phyloP scores from a whole-genome alignment of 257 asterid species.

The Anisodus tanguticus region DNA sequence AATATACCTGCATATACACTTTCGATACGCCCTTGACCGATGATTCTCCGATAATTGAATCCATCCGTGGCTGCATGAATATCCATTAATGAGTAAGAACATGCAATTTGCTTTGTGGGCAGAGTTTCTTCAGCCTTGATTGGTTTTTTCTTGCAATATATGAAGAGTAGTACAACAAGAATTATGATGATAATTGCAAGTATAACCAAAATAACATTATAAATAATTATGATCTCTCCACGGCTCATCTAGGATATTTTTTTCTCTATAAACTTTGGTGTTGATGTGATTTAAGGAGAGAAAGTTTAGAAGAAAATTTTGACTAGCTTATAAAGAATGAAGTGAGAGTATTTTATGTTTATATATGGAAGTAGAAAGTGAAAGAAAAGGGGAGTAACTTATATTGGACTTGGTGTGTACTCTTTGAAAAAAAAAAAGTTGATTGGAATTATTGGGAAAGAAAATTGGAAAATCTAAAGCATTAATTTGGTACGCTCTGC shows the following conservation, averaged over 20 bases:
- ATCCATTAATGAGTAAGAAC: constrained; percentile 59
- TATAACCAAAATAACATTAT: constrained; percentile 43
- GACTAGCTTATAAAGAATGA: background rate
- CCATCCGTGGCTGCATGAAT: constrained; percentile 85
- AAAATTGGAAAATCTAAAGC: constrained; percentile 29
- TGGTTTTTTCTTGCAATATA: constrained; percentile 56
- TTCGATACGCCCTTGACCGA: constrained; percentile 75
- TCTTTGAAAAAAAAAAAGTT: background rate
- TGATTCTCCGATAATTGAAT: constrained; percentile 68
- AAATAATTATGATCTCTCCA: constrained; percentile 40
- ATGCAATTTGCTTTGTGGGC: constrained; percentile 52
- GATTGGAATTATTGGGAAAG: constrained; percentile 25
- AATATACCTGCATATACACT: constrained; percentile 81
- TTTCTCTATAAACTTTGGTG: background rate
- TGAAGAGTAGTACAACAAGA: constrained; percentile 43
- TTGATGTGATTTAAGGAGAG: background rate
- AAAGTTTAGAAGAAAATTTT: background rate
- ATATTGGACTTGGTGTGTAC: constrained; percentile 25
- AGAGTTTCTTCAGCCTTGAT: constrained; percentile 34
- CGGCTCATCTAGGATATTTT: constrained; percentile 36
- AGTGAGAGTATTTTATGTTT: background rate
- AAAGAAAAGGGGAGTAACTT: background rate
- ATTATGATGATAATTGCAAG: constrained; percentile 45
- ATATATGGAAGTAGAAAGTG: background rate
- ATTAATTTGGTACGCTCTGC: constrained; percentile 29